These are phyloP conservation scores for Eucalyptus cloeziana DNA, from an alignment of 345 rosid genomes.

Conservation along the genomic window DNA sequence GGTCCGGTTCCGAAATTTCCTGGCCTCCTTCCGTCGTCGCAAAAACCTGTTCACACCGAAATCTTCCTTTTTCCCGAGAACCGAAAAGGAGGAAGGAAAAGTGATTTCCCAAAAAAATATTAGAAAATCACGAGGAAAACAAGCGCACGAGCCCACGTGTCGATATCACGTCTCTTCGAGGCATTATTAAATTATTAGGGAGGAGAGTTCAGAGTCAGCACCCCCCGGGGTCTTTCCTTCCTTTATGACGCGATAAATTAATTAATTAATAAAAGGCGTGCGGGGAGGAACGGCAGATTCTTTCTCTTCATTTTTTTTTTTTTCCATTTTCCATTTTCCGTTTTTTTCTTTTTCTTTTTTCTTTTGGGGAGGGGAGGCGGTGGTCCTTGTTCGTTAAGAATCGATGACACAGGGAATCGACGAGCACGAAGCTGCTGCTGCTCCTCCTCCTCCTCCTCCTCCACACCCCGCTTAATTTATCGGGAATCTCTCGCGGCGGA, in stretches of 20 bases:
- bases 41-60: neutral
- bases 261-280: neutral
- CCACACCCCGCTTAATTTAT: neutral
- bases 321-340: neutral
- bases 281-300: neutral
- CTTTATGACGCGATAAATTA: neutral
- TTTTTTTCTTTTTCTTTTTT: accelerated
- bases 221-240: neutral
- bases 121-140: neutral
- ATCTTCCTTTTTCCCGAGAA: neutral
- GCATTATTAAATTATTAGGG: neutral
- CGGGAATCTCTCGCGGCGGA: neutral
- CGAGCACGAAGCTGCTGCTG: neutral
- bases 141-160: neutral
- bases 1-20: neutral
- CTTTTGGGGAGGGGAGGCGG: neutral
- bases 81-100: neutral
- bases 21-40: neutral
- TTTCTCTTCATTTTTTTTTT: neutral
- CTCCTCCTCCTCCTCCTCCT: neutral
- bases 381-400: neutral
- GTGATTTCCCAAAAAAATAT: neutral
- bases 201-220: neutral
- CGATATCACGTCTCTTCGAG: neutral
- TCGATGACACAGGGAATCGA: neutral